phyloP scores from a whole-genome alignment of 192 early-diverging fungal species.

The Podila minutissima region DNA sequence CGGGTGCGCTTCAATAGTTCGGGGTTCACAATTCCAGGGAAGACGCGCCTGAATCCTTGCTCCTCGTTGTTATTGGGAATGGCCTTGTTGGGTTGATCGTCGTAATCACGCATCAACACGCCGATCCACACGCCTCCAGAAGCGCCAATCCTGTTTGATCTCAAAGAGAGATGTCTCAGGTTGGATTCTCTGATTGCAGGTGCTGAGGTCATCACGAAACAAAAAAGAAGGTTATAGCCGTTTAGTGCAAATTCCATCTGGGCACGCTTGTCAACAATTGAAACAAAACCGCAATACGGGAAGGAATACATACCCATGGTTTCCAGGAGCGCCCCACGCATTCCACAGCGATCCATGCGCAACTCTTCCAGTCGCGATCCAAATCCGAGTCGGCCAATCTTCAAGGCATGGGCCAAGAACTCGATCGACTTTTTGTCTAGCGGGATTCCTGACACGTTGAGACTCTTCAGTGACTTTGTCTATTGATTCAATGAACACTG shows the following conservation, averaged over 20 bases:
- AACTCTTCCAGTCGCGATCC: slow-evolving; percentile 55
- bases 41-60: slow-evolving; percentile 44
- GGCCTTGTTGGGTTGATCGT: slow-evolving; percentile 44
- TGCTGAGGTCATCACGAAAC: slow-evolving; percentile 20
- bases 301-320: slow-evolving; percentile 27
- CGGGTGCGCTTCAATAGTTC: slow-evolving; percentile 41
- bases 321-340: slow-evolving; percentile 51
- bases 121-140: slow-evolving; percentile 61
- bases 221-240: background rate
- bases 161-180: slow-evolving; percentile 53
- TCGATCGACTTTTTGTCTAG: slow-evolving; percentile 76
- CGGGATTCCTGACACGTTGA: slow-evolving; percentile 76
- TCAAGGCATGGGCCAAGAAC: slow-evolving; percentile 74
- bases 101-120: slow-evolving; percentile 65
- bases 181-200: slow-evolving; percentile 54
- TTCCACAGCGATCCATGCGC: slow-evolving; percentile 53
- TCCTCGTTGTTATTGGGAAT: slow-evolving; percentile 47
- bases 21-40: slow-evolving; percentile 38
- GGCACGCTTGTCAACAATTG: background rate
- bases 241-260: no score
- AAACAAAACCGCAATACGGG: no score
- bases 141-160: slow-evolving; percentile 59
- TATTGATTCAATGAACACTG: slow-evolving; percentile 14
- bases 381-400: slow-evolving; percentile 40
- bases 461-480: slow-evolving; percentile 67